phyloP scores from a whole-genome alignment of 2,329 filamentous ascomycete genomes.

The Phyllosticta citribraziliensis region DNA sequence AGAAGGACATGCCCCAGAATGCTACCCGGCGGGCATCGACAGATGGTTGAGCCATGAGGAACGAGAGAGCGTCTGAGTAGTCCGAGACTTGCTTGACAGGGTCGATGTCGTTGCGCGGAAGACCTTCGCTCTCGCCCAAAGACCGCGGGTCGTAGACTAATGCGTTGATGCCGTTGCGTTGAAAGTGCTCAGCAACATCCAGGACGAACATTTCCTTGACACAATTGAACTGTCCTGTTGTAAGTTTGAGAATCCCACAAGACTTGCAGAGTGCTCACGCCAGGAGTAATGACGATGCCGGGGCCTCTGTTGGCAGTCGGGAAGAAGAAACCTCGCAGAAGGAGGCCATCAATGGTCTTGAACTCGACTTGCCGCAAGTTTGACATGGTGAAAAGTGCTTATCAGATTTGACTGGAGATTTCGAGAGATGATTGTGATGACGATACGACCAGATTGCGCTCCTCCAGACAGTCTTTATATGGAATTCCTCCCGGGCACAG shows the following conservation, averaged over 20 bases:
- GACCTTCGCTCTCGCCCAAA: conserved; percentile 29
- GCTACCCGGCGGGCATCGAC: conserved; percentile 24
- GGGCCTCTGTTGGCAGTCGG: conserved; percentile 18
- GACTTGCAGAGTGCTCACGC: conserved; percentile 8
- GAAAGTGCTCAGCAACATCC: conserved; percentile 25
- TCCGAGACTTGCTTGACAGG: conserved; percentile 25
- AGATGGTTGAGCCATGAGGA: conserved; percentile 15
- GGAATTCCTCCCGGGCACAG: too few relatives aligned
- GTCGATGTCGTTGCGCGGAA: conserved; percentile 30
- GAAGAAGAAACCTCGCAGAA: conserved; percentile 30
- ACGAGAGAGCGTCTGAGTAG: conserved; percentile 29
- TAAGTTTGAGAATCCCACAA: not conserved
- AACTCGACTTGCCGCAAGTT: conserved; percentile 22
- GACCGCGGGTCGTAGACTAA: conserved; percentile 29
- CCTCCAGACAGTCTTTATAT: too few relatives aligned
- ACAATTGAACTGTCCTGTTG: conserved; percentile 20
- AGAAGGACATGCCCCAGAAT: conserved; percentile 31
- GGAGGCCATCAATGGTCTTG: conserved; percentile 32
- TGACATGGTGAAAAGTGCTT: too few relatives aligned
- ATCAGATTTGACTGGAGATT: too few relatives aligned
- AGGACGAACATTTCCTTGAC: conserved; percentile 25
- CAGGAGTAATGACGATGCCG: conserved; percentile 21
- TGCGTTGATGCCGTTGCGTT: conserved; percentile 25
- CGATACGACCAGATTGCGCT: too few relatives aligned
- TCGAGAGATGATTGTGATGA: too few relatives aligned